Conservation (phyloP, 164 flowering plant genomes). For the Stephania cephalantha region DNA sequence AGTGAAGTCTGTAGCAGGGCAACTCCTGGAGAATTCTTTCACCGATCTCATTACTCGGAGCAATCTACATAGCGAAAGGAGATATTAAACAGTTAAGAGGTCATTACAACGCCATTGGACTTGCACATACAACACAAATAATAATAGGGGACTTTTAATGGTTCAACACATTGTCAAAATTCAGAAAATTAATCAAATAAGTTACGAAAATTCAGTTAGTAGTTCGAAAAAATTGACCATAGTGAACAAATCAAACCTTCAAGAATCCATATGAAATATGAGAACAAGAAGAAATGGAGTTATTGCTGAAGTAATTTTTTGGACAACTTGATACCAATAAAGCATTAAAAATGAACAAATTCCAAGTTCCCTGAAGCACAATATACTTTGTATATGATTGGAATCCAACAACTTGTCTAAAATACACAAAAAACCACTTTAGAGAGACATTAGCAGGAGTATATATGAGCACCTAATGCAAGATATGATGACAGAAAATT, state of each 20-base stretch:
- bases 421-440: neutral
- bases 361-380: neutral
- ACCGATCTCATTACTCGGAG: neutral
- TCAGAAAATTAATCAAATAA: neutral
- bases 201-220: neutral
- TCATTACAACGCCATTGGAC: neutral
- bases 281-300: neutral
- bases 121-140: neutral
- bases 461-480: neutral
- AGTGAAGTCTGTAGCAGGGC: neutral
- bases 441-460: neutral
- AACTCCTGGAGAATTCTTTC: neutral
- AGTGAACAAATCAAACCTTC: neutral
- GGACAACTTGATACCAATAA: neutral
- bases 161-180: neutral
- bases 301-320: neutral
- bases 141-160: neutral
- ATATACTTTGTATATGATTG: neutral
- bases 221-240: neutral
- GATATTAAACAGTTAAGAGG: neutral
- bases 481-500: neutral
- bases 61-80: neutral
- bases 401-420: neutral
- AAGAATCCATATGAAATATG: neutral
- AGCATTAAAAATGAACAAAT: neutral